Percentiles rank a stretch among this genome's conserved stretches.
Evolutionary conservation across 2,329 filamentous ascomycete genomes (phyloP).

Genomic region (Cadophora malorum): DNA sequence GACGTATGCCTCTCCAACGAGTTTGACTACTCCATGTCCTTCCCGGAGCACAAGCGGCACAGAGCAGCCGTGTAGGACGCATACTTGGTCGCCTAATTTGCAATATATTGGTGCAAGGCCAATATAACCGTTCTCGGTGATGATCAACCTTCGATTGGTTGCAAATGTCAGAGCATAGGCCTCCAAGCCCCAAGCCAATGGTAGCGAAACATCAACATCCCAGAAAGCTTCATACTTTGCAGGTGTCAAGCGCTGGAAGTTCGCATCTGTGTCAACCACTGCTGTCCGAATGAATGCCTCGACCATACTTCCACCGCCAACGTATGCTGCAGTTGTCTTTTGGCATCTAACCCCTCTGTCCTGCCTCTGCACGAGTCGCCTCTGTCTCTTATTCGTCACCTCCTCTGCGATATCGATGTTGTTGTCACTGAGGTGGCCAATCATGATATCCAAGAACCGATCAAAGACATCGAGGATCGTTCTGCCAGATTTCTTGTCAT

Average conservation of each 20-base stretch:
- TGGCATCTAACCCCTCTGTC: background rate
- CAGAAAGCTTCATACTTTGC: constrained; percentile 12
- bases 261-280: background rate
- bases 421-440: background rate
- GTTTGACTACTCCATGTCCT: background rate
- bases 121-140: constrained; percentile 8
- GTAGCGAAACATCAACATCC: background rate
- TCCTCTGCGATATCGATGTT: background rate
- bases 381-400: background rate
- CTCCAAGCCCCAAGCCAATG: constrained; percentile 13
- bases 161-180: background rate
- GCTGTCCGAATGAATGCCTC: constrained; percentile 19
- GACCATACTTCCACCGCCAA: background rate
- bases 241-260: constrained; percentile 10
- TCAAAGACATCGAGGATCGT: constrained; percentile 12
- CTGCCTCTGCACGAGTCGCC: background rate
- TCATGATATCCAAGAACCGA: constrained; percentile 15
- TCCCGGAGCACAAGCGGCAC: background rate
- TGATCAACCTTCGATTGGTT: constrained; percentile 3
- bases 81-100: background rate
- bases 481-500: background rate
- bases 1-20: background rate
- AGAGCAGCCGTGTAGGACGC: constrained; percentile 3
- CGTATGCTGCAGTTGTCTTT: background rate
- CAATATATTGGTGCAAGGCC: constrained; percentile 8